A percentile compares a stretch with the other conserved stretches of the same genome.
phyloP scores from a whole-genome alignment of 129 eudicot species.

The Logfia minima region DNA sequence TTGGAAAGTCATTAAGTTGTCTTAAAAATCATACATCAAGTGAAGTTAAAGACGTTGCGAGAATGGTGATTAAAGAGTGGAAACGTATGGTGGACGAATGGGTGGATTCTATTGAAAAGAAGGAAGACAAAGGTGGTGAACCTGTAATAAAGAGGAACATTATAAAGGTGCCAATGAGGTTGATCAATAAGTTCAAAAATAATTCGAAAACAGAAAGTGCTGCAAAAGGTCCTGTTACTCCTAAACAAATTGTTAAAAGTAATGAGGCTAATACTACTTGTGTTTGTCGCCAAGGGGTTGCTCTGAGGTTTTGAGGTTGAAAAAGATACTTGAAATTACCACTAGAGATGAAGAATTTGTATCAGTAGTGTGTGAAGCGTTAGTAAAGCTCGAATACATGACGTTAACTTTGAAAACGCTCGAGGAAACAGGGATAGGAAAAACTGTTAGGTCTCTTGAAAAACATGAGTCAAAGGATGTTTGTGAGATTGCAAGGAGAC shows the following conservation, averaged over 20 bases:
- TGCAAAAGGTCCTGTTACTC: not conserved
- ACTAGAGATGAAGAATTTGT: not conserved
- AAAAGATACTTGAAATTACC: not conserved
- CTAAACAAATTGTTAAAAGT: not conserved
- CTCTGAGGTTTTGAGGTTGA: constrained; percentile 1
- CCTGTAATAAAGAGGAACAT: not conserved
- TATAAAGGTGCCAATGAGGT: not conserved
- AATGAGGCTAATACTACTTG: not conserved
- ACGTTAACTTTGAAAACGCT: not conserved
- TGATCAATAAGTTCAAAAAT: not conserved
- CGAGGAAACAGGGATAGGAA: not conserved
- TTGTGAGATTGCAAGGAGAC: not conserved
- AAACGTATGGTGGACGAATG: not conserved
- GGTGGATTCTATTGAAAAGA: not conserved
- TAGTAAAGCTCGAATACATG: constrained; percentile 1
- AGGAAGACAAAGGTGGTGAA: not conserved
- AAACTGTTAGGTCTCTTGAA: not conserved
- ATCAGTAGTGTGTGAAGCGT: not conserved
- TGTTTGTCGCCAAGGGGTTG: not conserved
- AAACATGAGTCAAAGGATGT: constrained; percentile 9
- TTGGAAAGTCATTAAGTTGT: not conserved
- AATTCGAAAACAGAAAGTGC: not conserved
- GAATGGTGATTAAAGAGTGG: not conserved
- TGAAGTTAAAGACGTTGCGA: not conserved
- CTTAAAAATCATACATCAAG: not conserved